Evolutionary conservation across 345 rosid genomes (phyloP).

Genomic region (Bretschneidera sinensis): DNA sequence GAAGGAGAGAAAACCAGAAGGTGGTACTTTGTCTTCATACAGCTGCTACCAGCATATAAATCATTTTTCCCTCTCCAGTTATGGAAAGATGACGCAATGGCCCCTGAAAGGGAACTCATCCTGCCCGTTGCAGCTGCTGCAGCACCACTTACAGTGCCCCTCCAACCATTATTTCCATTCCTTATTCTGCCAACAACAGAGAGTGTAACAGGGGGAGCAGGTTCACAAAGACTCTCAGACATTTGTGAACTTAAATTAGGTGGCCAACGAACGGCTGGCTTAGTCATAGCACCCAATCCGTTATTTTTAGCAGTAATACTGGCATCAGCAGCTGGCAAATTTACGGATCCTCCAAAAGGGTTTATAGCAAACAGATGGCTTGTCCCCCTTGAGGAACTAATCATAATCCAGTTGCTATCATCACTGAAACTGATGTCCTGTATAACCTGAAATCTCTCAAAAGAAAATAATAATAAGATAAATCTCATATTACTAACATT

Average conservation of each 20-base stretch:
- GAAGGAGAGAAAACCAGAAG: conserved; percentile 82
- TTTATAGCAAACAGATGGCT: conserved; percentile 86
- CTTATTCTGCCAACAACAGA: conserved; percentile 81
- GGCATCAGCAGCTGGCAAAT: conserved; percentile 30
- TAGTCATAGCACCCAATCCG: conserved; percentile 25
- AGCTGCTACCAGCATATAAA: conserved; percentile 23
- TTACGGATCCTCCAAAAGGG: conserved; percentile 48
- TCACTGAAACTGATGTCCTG: conserved; percentile 88
- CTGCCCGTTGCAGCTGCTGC: conserved; percentile 90
- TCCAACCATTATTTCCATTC: conserved; percentile 75
- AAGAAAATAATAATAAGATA: not conserved
- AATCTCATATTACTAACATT: not conserved
- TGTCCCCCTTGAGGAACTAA: conserved; percentile 92
- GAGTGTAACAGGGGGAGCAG: conserved; percentile 60
- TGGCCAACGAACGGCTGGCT: conserved; percentile 37
- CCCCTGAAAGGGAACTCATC: conserved; percentile 52
- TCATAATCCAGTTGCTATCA: conserved; percentile 84
- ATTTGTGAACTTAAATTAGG: conserved; percentile 27
- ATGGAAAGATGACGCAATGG: conserved; percentile 73
- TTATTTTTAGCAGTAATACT: conserved; percentile 25
- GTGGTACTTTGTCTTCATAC: conserved; percentile 41
- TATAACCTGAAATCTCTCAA: conserved; percentile 58
- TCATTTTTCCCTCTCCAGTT: conserved; percentile 45
- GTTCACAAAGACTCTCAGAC: conserved; percentile 32
- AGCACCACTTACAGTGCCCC: conserved; percentile 67